Evolutionary conservation across 352 stramenopile species (phyloP).

Genomic region (Phytophthora capsici): DNA sequence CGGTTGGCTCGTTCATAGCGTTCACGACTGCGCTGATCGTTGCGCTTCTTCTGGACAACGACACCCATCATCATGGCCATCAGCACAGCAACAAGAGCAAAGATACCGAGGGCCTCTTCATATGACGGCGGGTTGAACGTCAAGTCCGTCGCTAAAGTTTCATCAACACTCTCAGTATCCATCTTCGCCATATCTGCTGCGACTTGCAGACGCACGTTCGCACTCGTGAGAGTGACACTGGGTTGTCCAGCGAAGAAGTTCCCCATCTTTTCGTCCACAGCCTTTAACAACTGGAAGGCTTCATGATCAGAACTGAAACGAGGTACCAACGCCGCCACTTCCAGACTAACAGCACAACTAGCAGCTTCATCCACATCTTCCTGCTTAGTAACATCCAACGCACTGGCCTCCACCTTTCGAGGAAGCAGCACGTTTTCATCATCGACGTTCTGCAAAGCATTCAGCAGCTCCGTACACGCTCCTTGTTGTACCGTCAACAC

Average conservation of each 20-base stretch:
- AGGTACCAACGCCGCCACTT: slow-evolving; percentile 23
- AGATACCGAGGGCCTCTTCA: slow-evolving; percentile 61
- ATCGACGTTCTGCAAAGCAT: slow-evolving; percentile 16
- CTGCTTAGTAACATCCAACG: slow-evolving; percentile 33
- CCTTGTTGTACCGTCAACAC: slow-evolving; percentile 39
- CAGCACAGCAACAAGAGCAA: slow-evolving; percentile 60
- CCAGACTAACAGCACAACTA: slow-evolving; percentile 33
- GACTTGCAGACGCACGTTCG: slow-evolving; percentile 45
- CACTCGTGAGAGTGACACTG: slow-evolving; percentile 26
- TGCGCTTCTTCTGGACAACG: slow-evolving; percentile 62
- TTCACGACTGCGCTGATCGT: slow-evolving; percentile 58
- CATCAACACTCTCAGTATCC: slow-evolving; percentile 10
- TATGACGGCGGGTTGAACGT: slow-evolving; percentile 65
- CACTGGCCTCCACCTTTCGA: slow-evolving; percentile 26
- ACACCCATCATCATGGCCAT: slow-evolving; percentile 70
- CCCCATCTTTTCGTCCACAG: slow-evolving; percentile 50
- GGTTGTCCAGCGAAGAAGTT: slow-evolving; percentile 41
- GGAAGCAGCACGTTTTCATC: slow-evolving; percentile 26
- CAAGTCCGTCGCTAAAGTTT: slow-evolving; percentile 4
- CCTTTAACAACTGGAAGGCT: slow-evolving; percentile 48
- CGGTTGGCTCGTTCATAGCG: slow-evolving; percentile 64
- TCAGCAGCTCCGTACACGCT: slow-evolving; percentile 36
- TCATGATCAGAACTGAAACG: slow-evolving; percentile 18
- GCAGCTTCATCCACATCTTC: slow-evolving; percentile 12
- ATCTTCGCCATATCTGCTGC: slow-evolving; percentile 9